Evolutionary conservation across 345 rosid species (phyloP).

Genomic region (Trapa bicornis): DNA sequence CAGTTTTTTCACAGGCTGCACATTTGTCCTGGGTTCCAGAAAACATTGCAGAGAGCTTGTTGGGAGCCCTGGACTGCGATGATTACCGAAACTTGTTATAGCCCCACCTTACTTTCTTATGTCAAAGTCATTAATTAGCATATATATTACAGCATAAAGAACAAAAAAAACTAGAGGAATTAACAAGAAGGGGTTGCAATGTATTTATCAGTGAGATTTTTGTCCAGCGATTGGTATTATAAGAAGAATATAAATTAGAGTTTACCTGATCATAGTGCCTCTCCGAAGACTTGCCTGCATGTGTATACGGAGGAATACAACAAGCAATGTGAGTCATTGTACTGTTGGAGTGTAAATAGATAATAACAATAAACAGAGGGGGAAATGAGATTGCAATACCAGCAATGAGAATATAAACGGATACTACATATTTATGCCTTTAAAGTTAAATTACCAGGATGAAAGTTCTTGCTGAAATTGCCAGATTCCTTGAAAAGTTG

Average conservation of each 20-base stretch:
- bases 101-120: neutral
- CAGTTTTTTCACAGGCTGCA: slow-evolving; percentile 72
- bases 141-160: neutral
- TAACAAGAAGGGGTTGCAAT: too few species aligned
- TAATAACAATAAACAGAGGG: too few species aligned
- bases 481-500: slow-evolving; percentile 99
- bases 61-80: slow-evolving; percentile 58
- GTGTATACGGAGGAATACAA: too few species aligned
- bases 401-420: too few species aligned
- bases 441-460: slow-evolving; percentile 26
- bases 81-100: neutral
- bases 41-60: slow-evolving; percentile 75
- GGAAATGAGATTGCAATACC: too few species aligned
- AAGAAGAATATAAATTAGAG: neutral
- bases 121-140: too few species aligned
- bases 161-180: neutral
- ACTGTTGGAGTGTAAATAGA: too few species aligned
- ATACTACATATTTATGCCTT: too few species aligned
- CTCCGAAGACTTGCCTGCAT: slow-evolving; percentile 39
- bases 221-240: neutral
- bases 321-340: too few species aligned
- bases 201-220: neutral
- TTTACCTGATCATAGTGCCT: slow-evolving; percentile 49
- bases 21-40: slow-evolving; percentile 96
- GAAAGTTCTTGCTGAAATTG: slow-evolving; percentile 93